phyloP scores from a whole-genome alignment of 106 monocot genomes.

The Xerophyta viscosa region DNA sequence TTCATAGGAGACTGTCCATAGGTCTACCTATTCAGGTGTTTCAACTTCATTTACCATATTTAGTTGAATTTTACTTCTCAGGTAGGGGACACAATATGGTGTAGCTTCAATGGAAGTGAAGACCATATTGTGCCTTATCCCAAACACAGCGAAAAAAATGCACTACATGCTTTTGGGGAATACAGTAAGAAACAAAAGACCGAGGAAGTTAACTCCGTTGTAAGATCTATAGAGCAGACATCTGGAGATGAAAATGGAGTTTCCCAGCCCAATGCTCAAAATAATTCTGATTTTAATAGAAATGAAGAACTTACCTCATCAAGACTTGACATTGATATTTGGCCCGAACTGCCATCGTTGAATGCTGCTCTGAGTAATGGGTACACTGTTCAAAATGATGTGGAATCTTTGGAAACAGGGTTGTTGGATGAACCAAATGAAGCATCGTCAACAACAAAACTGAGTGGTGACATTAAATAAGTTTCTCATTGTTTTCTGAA shows the following conservation, averaged over 20 bases:
- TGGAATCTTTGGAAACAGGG: slow-evolving; percentile 9
- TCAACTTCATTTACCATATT: too few species aligned
- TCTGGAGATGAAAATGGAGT: slow-evolving; percentile 24
- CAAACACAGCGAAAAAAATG: slow-evolving; percentile 26
- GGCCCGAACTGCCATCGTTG: slow-evolving; percentile 66
- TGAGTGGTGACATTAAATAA: slow-evolving; percentile 23
- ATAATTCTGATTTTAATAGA: slow-evolving; percentile 18
- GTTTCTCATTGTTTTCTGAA: slow-evolving; percentile 4
- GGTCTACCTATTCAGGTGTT: too few species aligned
- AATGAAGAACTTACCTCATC: slow-evolving; percentile 34
- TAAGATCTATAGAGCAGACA: slow-evolving; percentile 19
- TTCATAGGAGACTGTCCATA: too few species aligned
- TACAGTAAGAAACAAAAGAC: slow-evolving; percentile 27
- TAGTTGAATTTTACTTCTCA: slow-evolving; percentile 31
- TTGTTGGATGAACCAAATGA: slow-evolving; percentile 12
- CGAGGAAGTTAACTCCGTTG: slow-evolving; percentile 12
- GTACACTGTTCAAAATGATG: slow-evolving; percentile 21
- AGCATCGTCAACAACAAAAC: slow-evolving; percentile 10
- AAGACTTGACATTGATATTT: slow-evolving; percentile 54
- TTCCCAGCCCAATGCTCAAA: slow-evolving; percentile 16
- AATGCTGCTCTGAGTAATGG: slow-evolving; percentile 22
- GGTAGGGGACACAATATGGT: slow-evolving; percentile 59
- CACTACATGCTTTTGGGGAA: slow-evolving; percentile 13
- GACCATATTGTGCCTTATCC: slow-evolving; percentile 73
- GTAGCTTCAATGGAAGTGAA: slow-evolving; percentile 43